These are phyloP conservation scores for Gossypium rotundifolium DNA, from an alignment of 345 rosid genomes.

Conservation along the genomic window DNA sequence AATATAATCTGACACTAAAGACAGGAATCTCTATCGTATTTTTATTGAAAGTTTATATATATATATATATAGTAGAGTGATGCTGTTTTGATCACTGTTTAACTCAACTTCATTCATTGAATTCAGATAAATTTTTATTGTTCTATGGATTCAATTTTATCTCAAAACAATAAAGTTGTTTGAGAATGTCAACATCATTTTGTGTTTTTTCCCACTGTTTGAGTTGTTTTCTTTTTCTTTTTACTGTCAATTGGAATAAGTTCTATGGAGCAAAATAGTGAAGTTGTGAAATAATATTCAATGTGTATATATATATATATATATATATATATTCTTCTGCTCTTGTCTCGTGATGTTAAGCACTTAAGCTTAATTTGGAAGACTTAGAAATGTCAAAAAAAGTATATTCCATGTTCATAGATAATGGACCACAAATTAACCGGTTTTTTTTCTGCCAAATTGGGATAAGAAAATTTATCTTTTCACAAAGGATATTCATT, in stretches of 20 bases:
- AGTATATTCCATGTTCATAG: constrained; percentile 31
- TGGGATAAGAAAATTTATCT: constrained; percentile 9
- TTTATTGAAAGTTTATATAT: no score
- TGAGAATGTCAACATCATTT: constrained; percentile 36
- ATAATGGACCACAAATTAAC: constrained; percentile 33
- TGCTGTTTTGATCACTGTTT: no score
- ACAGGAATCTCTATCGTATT: no score
- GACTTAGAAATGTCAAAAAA: constrained; percentile 16
- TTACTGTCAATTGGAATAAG: constrained; percentile 20
- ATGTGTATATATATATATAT: not conserved
- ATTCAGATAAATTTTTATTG: not conserved
- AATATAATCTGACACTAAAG: no score
- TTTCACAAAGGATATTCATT: constrained; percentile 18
- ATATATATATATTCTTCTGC: constrained; percentile 10
- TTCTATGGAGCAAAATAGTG: constrained; percentile 23
- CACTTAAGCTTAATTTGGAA: constrained; percentile 24
- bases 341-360: constrained; percentile 27
- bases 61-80: no score
- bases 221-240: constrained; percentile 1
- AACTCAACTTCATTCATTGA: no score
- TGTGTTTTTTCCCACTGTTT: constrained; percentile 10
- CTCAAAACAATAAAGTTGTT: constrained; percentile 12
- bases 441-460: constrained; percentile 15
- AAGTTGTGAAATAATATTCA: constrained; percentile 25
- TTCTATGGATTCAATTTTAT: not conserved